A percentile compares a stretch with the other conserved stretches of the same genome.
Evolutionary conservation across 805 yeast species (phyloP).

Genomic region (Kodamaea leandrae): DNA sequence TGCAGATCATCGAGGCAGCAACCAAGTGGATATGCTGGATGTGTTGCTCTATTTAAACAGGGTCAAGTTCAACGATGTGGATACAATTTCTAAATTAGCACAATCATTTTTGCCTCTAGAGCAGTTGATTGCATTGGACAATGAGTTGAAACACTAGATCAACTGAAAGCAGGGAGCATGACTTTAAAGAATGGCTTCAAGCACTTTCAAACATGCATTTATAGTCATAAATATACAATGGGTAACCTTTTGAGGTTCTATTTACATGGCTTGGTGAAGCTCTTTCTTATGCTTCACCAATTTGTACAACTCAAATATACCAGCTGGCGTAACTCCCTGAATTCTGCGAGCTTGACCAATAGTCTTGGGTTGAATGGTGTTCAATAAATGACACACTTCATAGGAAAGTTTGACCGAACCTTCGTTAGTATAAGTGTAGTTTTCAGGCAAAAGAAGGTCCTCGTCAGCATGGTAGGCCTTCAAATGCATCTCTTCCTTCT

Average conservation of each 20-base stretch:
- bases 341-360: conserved; percentile 94
- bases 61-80: conserved; percentile 23
- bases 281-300: conserved; percentile 32
- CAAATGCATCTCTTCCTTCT: conserved; percentile 67
- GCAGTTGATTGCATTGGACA: conserved; percentile 30
- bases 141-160: conserved; percentile 16
- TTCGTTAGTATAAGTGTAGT: conserved; percentile 58
- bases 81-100: conserved; percentile 31
- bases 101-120: conserved; percentile 37
- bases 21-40: conserved; percentile 32
- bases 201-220: too few relatives aligned
- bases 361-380: conserved; percentile 78
- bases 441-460: conserved; percentile 61
- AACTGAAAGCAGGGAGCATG: too few relatives aligned
- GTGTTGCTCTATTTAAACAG: conserved; percentile 34
- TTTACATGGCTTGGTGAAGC: conserved; percentile 1
- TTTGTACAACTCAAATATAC: conserved; percentile 74
- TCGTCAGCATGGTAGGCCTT: conserved; percentile 85
- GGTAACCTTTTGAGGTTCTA: neutral
- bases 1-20: conserved; percentile 30
- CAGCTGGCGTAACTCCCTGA: conserved; percentile 94
- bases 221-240: too few relatives aligned
- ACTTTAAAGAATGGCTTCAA: too few relatives aligned
- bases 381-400: conserved; percentile 69
- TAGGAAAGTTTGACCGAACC: conserved; percentile 57